Conservation (phyloP, 2,329 filamentous ascomycete genomes). For the Daldinia eschscholtzii region DNA sequence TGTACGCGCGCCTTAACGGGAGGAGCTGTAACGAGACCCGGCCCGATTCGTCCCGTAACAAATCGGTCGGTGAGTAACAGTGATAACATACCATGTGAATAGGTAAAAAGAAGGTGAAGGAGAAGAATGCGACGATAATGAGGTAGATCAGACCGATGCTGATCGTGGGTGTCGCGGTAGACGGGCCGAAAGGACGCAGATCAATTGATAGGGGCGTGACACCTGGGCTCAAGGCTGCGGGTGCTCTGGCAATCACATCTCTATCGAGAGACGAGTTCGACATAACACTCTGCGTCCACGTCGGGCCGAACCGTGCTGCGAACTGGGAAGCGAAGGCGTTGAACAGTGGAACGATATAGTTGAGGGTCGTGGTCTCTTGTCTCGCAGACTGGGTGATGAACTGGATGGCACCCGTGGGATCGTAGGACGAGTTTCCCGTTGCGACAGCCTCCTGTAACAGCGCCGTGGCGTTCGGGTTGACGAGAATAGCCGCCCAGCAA, state of each 20-base stretch:
- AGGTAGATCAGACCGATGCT: constrained; percentile 75
- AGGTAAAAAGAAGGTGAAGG: constrained; percentile 73
- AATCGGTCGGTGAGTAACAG: not conserved
- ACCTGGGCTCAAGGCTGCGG: constrained; percentile 52
- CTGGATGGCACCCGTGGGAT: constrained; percentile 70
- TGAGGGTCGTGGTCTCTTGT: constrained; percentile 66
- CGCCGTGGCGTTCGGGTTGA: constrained; percentile 72
- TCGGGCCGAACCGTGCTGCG: constrained; percentile 61
- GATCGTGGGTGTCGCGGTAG: constrained; percentile 67
- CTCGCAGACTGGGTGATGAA: constrained; percentile 67
- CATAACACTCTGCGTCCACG: constrained; percentile 58
- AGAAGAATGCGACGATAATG: constrained; percentile 76
- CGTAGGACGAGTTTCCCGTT: constrained; percentile 69
- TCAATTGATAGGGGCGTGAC: constrained; percentile 58
- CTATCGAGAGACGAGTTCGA: constrained; percentile 55
- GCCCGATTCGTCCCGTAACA: constrained; percentile 6
- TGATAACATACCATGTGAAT: constrained; percentile 63
- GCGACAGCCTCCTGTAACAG: constrained; percentile 67
- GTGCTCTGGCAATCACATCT: constrained; percentile 49
- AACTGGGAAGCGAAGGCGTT: constrained; percentile 61
- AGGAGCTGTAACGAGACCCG: constrained; percentile 5
- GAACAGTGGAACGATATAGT: constrained; percentile 67
- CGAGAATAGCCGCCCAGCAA: constrained; percentile 71
- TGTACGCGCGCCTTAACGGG: not conserved
- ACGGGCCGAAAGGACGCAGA: constrained; percentile 69